Conservation (phyloP, 257 asterid species). For the Mitragyna speciosa region DNA sequence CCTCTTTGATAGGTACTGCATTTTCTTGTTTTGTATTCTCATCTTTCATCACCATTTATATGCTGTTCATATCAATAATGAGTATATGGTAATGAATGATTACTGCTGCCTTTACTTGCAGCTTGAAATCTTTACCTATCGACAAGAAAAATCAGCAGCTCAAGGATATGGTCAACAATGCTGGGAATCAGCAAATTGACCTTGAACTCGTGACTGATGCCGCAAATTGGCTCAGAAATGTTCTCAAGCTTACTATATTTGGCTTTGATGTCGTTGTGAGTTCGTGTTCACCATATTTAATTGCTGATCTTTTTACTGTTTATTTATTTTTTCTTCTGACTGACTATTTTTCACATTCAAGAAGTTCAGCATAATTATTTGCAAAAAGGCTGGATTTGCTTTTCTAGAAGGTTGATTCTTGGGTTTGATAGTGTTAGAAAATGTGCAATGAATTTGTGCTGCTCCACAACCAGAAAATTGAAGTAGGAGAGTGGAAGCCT, state of each 20-base stretch:
- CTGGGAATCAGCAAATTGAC: conserved; percentile 52
- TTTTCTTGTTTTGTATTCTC: conserved; percentile 18
- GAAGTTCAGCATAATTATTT: not conserved
- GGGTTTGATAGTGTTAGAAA: not conserved
- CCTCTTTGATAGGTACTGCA: conserved; percentile 76
- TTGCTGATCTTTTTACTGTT: not conserved
- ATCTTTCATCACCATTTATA: not conserved
- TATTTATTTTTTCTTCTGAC: not conserved
- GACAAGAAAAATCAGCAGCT: conserved; percentile 41
- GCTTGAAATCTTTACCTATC: conserved; percentile 86
- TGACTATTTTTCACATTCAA: not conserved
- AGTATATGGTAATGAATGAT: conserved; percentile 12
- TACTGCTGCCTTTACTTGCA: conserved; percentile 35
- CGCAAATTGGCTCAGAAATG: conserved; percentile 70
- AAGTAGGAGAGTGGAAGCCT: not conserved
- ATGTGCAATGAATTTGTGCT: too few species aligned
- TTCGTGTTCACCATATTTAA: conserved; percentile 3
- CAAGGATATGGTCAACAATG: conserved; percentile 2
- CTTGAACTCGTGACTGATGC: conserved; percentile 75
- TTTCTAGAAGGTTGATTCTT: not conserved
- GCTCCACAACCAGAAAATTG: not conserved
- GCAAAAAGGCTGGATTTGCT: not conserved
- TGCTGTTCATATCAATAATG: not conserved
- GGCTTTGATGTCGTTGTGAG: conserved; percentile 97
- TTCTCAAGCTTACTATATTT: conserved; percentile 75